A percentile compares a stretch with the other conserved stretches of the same genome.
Conservation (phyloP, 2,329 filamentous ascomycete genomes). For the Colletotrichum sp. region DNA sequence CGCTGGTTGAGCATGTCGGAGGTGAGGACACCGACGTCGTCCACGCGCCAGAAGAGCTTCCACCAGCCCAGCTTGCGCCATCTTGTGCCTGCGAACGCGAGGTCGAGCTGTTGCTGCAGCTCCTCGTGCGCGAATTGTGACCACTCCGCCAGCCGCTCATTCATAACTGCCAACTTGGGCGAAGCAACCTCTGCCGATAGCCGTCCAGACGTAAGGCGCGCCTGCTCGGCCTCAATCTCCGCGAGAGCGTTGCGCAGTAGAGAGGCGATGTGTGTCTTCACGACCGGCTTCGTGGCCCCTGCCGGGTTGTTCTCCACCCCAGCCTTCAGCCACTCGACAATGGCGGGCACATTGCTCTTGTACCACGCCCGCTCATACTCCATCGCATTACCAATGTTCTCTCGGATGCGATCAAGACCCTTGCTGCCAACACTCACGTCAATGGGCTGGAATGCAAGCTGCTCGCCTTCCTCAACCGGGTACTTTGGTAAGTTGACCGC, state of each 20-base stretch:
- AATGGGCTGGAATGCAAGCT: conserved; percentile 58
- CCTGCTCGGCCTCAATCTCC: conserved; percentile 56
- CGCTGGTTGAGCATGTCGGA: conserved; percentile 77
- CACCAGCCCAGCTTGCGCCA: conserved; percentile 91
- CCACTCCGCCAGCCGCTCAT: conserved; percentile 70
- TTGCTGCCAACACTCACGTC: conserved; percentile 67
- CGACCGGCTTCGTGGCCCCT: conserved; percentile 64
- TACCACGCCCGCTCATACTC: conserved; percentile 79
- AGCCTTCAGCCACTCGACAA: conserved; percentile 70
- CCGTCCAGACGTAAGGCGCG: conserved; percentile 36
- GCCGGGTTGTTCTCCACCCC: conserved; percentile 43
- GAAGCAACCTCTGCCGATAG: conserved; percentile 35
- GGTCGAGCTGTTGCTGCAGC: conserved; percentile 78
- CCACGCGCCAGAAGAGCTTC: conserved; percentile 94
- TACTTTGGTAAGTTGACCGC: conserved; percentile 64
- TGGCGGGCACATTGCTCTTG: conserved; percentile 68
- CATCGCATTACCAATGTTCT: conserved; percentile 72
- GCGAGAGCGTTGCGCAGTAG: conserved; percentile 62
- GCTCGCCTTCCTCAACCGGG: conserved; percentile 35
- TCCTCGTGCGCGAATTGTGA: conserved; percentile 83
- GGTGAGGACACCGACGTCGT: conserved; percentile 86
- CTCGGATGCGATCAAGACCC: conserved; percentile 71
- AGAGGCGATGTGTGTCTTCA: conserved; percentile 71
- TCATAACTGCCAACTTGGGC: conserved; percentile 54
- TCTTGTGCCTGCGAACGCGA: conserved; percentile 74